phyloP scores from a whole-genome alignment of 495 filamentous ascomycete genomes.

The Tricharina praecox region DNA sequence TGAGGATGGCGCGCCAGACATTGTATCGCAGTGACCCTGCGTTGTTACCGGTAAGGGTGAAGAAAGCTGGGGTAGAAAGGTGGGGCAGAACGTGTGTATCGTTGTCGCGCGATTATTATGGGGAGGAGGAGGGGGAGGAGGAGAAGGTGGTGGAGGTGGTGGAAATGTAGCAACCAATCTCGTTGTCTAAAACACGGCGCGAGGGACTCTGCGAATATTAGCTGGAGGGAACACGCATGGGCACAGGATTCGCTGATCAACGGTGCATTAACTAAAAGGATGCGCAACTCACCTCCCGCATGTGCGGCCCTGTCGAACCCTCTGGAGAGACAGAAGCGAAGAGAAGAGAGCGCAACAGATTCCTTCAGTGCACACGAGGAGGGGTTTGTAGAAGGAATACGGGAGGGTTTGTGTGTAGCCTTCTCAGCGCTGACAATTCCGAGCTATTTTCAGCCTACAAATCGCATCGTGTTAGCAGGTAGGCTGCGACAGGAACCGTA shows the following conservation, averaged over 20 bases:
- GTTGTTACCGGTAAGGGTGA: constrained; percentile 12
- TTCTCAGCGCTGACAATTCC: too few relatives aligned
- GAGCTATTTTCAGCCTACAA: too few relatives aligned
- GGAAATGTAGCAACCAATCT: constrained; percentile 20
- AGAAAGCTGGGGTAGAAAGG: neutral
- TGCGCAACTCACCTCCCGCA: constrained; percentile 23
- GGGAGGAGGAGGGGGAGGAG: too few relatives aligned
- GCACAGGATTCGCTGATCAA: constrained; percentile 14
- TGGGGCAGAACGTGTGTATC: constrained; percentile 8
- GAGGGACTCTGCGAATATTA: constrained; percentile 21
- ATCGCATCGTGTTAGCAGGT: too few relatives aligned
- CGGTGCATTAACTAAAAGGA: constrained; percentile 4
- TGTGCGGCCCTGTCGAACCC: constrained; percentile 20
- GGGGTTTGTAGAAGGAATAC: neutral
- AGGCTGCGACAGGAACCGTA: neutral
- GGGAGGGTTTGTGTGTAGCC: too few relatives aligned
- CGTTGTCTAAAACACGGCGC: constrained; percentile 24
- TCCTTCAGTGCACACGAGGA: neutral
- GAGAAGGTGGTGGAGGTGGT: constrained; percentile 21
- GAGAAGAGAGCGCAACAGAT: too few relatives aligned
- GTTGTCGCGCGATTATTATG: constrained; percentile 12
- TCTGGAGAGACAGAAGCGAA: constrained; percentile 8
- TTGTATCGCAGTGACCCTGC: constrained; percentile 16
- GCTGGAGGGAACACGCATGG: constrained; percentile 23
- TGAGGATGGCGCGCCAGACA: constrained; percentile 25